These are phyloP conservation scores for Aspergillus ibericus DNA, from an alignment of 2,329 filamentous ascomycete genomes.

Conservation along the genomic window DNA sequence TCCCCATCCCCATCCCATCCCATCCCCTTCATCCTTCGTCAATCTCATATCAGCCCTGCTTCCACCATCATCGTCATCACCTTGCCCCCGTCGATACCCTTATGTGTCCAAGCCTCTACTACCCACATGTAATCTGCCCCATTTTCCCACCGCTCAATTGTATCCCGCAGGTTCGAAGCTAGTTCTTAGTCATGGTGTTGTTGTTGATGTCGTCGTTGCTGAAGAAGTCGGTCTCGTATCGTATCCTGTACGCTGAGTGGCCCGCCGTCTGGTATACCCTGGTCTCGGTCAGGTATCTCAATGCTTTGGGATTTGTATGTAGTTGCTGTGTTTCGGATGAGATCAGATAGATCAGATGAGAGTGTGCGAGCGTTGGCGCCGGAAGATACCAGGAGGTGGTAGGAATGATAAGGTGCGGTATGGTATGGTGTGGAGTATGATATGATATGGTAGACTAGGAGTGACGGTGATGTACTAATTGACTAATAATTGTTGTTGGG, in stretches of 20 bases:
- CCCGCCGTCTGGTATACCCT: conserved; percentile 6
- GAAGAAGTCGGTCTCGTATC: conserved; percentile 2
- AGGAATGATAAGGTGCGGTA: no score
- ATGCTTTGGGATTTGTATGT: neutral
- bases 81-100: conserved; percentile 33
- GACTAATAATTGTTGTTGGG: no score
- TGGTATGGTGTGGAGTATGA: neutral
- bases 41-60: conserved; percentile 13
- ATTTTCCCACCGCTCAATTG: conserved; percentile 18
- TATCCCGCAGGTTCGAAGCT: conserved; percentile 38
- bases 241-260: neutral
- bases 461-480: no score
- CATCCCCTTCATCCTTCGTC: neutral
- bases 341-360: neutral
- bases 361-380: neutral
- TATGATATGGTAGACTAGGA: neutral
- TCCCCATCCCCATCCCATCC: conserved; percentile 2
- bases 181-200: conserved; percentile 21
- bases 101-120: conserved; percentile 19
- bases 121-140: conserved; percentile 16
- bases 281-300: no score
- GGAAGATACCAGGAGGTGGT: no score
- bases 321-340: neutral
- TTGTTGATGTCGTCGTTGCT: conserved; percentile 6
- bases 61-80: conserved; percentile 24